Evolutionary conservation across 2,329 filamentous ascomycete species (phyloP).

Genomic region (Aspergillus awamori): DNA sequence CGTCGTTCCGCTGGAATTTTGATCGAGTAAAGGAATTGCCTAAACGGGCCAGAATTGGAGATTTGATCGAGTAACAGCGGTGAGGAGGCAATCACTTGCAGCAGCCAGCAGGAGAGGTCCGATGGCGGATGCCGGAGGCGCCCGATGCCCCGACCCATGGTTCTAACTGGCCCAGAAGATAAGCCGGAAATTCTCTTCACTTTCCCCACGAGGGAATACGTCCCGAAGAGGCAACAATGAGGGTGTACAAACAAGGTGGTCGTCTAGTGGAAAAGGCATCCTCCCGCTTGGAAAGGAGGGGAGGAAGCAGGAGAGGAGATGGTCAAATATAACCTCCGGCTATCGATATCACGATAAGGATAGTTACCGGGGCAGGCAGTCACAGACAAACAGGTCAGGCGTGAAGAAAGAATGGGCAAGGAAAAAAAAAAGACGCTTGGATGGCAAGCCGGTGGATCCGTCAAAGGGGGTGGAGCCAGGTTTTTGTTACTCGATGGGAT

Average conservation of each 20-base stretch:
- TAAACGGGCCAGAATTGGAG: constrained; percentile 25
- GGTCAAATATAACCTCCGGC: not conserved
- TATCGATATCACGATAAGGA: not conserved
- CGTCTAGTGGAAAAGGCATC: not conserved
- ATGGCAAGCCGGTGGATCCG: not conserved
- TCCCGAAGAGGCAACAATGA: constrained; percentile 28
- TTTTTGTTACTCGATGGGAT: constrained; percentile 24
- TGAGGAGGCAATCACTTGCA: constrained; percentile 8
- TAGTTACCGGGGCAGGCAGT: not conserved
- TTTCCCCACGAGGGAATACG: not conserved
- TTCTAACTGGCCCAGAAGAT: constrained; percentile 8
- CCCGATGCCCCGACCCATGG: constrained; percentile 27
- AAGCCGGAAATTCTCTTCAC: constrained; percentile 1
- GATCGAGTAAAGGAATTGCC: constrained; percentile 25
- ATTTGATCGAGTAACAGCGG: constrained; percentile 35
- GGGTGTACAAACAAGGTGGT: constrained; percentile 20
- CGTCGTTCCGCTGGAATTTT: not conserved
- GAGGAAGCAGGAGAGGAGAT: not conserved
- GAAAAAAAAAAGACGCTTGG: constrained; percentile 2
- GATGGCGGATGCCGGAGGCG: constrained; percentile 32
- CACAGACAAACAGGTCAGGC: not conserved
- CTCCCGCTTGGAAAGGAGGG: not conserved
- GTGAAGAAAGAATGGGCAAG: not conserved
- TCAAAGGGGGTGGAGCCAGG: constrained; percentile 6
- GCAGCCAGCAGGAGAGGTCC: constrained; percentile 12